These are phyloP conservation scores for Apiospora pterosperma DNA, from an alignment of 2,329 filamentous ascomycete genomes.

Conservation along the genomic window DNA sequence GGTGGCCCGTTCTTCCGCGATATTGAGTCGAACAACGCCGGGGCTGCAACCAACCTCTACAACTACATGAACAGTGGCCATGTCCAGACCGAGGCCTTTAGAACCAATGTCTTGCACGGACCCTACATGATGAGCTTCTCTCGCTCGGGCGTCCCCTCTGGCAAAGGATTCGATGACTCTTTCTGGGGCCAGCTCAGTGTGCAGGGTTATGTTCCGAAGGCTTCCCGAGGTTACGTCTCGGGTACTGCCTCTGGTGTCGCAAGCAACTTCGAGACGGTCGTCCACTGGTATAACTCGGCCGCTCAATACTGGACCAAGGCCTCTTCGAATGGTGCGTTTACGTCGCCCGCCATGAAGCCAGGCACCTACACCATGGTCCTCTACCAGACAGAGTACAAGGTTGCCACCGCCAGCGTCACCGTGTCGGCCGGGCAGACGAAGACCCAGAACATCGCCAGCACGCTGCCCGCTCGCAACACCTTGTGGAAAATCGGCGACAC, in stretches of 20 bases:
- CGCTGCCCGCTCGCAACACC: conserved; percentile 41
- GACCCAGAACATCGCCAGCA: conserved; percentile 45
- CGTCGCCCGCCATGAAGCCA: conserved; percentile 63
- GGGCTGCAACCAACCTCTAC: conserved; percentile 54
- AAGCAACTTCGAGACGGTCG: conserved; percentile 49
- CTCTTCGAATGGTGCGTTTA: conserved; percentile 52
- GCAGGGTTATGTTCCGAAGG: conserved; percentile 53
- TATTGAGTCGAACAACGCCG: conserved; percentile 63
- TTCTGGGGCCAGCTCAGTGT: conserved; percentile 59
- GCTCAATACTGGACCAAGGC: conserved; percentile 66
- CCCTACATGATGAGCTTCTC: conserved; percentile 62
- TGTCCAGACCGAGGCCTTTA: conserved; percentile 57
- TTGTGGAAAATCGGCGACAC: conserved; percentile 64
- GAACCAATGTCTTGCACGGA: conserved; percentile 59
- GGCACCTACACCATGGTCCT: conserved; percentile 68
- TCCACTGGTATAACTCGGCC: conserved; percentile 62
- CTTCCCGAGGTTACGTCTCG: conserved; percentile 54
- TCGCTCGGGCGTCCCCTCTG: conserved; percentile 50
- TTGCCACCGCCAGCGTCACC: conserved; percentile 44
- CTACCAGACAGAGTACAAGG: conserved; percentile 56
- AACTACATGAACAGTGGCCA: conserved; percentile 69
- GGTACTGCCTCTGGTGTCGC: conserved; percentile 58
- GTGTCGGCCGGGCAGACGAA: conserved; percentile 50
- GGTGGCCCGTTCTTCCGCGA: conserved; percentile 66
- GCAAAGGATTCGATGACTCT: conserved; percentile 45